phyloP scores from a whole-genome alignment of 139 green algal species.

The Tetraselmis striata region DNA sequence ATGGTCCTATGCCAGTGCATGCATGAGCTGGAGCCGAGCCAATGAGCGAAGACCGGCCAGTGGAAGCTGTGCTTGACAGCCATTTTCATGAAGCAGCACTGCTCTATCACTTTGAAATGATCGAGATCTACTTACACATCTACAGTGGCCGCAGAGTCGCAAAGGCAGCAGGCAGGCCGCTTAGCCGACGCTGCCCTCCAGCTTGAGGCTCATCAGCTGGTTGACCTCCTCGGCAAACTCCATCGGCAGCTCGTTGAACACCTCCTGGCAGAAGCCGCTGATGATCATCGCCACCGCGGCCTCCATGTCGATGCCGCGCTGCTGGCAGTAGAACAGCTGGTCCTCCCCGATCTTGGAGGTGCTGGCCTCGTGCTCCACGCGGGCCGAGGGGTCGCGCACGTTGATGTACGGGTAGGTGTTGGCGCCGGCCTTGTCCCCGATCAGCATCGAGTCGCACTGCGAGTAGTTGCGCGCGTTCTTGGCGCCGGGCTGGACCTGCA shows the following conservation, averaged over 20 bases:
- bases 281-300: conserved; percentile 97
- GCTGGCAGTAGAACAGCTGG: conserved; percentile 99
- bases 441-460: conserved; percentile 99
- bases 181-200: conserved; percentile 94
- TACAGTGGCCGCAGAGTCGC: too few relatives aligned
- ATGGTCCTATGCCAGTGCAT: too few relatives aligned
- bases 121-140: too few relatives aligned
- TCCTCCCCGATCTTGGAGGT: conserved; percentile 99
- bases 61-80: too few relatives aligned
- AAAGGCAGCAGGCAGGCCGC: too few relatives aligned
- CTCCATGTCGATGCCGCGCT: conserved; percentile 87
- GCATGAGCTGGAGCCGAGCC: too few relatives aligned
- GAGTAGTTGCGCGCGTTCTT: conserved; percentile 84
- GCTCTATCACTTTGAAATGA: too few relatives aligned
- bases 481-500: conserved; percentile 75
- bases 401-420: conserved; percentile 99
- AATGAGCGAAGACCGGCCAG: too few relatives aligned
- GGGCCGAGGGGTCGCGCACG: conserved; percentile 81
- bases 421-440: conserved; percentile 88
- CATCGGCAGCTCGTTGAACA: conserved; percentile 98
- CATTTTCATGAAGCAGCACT: too few relatives aligned
- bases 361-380: conserved; percentile 95
- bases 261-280: conserved; percentile 84
- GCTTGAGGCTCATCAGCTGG: conserved; percentile 97
- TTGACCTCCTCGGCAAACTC: conserved; percentile 98